Base-by-base conservation (phyloP, 768 basidiomycete genomes). In the Krasilnikovozyma curviuscula region DNA sequence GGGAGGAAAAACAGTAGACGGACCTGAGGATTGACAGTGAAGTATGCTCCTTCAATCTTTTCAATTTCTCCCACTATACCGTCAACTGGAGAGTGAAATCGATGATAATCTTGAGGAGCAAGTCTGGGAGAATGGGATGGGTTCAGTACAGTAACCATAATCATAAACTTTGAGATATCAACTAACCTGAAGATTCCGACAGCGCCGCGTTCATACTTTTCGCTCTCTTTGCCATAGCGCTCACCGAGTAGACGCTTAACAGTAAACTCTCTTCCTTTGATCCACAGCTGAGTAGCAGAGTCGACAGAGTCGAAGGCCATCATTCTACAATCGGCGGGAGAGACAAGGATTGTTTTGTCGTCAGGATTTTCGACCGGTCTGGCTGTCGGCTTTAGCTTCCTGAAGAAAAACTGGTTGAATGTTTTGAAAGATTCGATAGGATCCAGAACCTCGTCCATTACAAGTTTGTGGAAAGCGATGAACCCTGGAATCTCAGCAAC, bases 11-110 rank as follows among this genome's bases (percentile, higher is more conserved):
- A 54, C 7, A 78, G 73, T 1, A 84, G 83, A 3, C 91, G 74
- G 54, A 98, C 91, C 72, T 95, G 83, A 1, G 89, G 85, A 79
- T 88, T 91, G 53, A 93, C 91, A 0, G 93, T 95, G 65, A 93
- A 97, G 65, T 93, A 95, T 59, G 91, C 85, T 6, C 91, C 91
- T 3, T 76, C 55, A 46, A 95, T 81, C 58, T 81, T 73, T 6
- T 74, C 77, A 76, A 88, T 84, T 29, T 69, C 69, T 16, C 88
- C 89, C 25, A 97, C 74, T 31, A 62, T 74, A 0, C 88, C 86
- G 52, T 83, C 82, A 19, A 89, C 81, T 0, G 84, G 83, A 0
- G 54, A 62, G 49, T 68, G 67, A 72, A 88, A 93, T 1, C 89
- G 79, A 64, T 95, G 89, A 58, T 95, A 95, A 57, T 95, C 89